Percentiles rank a stretch among this genome's conserved stretches.
Conservation (phyloP, 169 alveolate species). For the Eimeria brunetti region DNA sequence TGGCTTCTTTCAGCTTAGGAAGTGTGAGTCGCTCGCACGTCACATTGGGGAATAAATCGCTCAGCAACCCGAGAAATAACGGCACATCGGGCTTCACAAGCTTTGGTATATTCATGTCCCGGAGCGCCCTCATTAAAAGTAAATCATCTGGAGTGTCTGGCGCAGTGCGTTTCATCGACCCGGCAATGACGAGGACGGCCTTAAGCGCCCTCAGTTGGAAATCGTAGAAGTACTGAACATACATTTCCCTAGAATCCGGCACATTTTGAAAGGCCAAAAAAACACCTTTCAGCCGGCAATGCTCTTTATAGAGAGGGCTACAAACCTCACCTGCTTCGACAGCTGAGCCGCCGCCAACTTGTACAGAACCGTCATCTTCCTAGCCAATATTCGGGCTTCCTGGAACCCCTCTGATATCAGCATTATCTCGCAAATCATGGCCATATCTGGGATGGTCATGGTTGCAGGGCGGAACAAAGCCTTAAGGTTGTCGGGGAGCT, state of each 20-base stretch:
- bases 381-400: constrained; percentile 94
- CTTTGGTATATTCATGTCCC: constrained; percentile 98
- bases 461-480: constrained; percentile 98
- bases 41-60: constrained; percentile 96
- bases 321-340: constrained; percentile 91
- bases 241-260: no score
- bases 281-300: not conserved
- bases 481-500: constrained; percentile 98
- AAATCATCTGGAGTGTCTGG: constrained; percentile 95
- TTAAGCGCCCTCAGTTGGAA: constrained; percentile 98
- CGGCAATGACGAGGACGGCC: constrained; percentile 97
- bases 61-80: constrained; percentile 94
- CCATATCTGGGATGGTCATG: constrained; percentile 98
- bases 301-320: not conserved
- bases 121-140: constrained; percentile 97
- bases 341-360: constrained; percentile 92
- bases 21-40: constrained; percentile 92
- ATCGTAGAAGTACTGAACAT: constrained; percentile 93
- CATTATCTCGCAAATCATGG: constrained; percentile 97
- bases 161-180: constrained; percentile 95
- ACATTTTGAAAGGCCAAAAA: not conserved
- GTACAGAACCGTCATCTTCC: constrained; percentile 96
- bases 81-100: constrained; percentile 94
- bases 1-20: constrained; percentile 88
- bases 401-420: constrained; percentile 98